These are phyloP conservation scores for Castanea crenata DNA, from an alignment of 306 rosid species.

Conservation along the genomic window DNA sequence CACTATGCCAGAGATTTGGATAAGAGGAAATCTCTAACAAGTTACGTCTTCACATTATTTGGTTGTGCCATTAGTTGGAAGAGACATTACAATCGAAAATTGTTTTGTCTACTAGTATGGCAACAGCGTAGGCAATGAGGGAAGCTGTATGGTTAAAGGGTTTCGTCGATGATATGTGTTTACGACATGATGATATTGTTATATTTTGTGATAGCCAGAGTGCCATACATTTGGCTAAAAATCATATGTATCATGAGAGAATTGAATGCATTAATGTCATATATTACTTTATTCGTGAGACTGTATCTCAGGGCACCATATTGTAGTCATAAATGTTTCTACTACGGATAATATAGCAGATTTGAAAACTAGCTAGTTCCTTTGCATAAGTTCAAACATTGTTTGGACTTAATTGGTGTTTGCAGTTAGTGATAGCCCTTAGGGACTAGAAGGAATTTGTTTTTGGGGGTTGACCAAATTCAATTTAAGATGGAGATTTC, in stretches of 20 bases:
- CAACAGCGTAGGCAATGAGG: not conserved
- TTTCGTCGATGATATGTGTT: not conserved
- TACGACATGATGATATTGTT: not conserved
- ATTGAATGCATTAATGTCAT: not conserved
- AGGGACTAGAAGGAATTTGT: no score
- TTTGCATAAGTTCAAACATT: no score
- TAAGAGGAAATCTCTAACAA: not conserved
- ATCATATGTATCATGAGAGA: not conserved
- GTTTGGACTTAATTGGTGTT: no score
- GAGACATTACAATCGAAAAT: not conserved
- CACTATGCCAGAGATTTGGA: not conserved
- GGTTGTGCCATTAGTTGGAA: not conserved
- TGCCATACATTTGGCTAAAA: not conserved
- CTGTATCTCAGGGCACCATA: no score
- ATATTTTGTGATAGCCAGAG: not conserved
- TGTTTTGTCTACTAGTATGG: not conserved
- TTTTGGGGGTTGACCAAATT: no score
- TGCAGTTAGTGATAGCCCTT: no score
- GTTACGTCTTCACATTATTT: not conserved
- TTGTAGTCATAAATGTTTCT: no score
- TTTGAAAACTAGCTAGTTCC: no score
- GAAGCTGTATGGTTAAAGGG: not conserved
- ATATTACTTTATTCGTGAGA: not conserved
- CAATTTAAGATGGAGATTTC: no score
- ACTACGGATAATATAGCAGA: no score